phyloP scores from a whole-genome alignment of 2,329 filamentous ascomycete species.

The Fusarium floridanum region DNA sequence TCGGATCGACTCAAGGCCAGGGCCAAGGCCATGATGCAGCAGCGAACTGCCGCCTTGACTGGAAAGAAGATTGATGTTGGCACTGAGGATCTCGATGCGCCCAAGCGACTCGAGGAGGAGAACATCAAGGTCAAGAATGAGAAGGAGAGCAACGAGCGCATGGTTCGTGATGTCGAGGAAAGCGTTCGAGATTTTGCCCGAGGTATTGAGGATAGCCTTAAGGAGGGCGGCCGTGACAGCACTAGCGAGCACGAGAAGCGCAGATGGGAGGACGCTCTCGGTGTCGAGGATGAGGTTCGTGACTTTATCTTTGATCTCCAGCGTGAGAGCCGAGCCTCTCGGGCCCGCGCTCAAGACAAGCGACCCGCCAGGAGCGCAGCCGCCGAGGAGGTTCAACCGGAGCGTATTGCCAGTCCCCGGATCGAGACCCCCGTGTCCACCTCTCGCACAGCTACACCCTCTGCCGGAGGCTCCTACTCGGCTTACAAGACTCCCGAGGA shows the following conservation, averaged over 20 bases:
- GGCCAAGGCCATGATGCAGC: conserved; percentile 98
- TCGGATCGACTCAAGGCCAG: conserved; percentile 94
- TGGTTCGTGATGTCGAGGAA: conserved; percentile 97
- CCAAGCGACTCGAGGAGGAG: conserved; percentile 90
- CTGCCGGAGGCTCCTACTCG: conserved; percentile 77
- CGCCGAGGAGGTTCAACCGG: conserved; percentile 59
- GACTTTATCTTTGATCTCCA: conserved; percentile 99
- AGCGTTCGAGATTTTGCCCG: conserved; percentile 90
- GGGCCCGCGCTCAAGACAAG: conserved; percentile 72
- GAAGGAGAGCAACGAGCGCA: conserved; percentile 92
- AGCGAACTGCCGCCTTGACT: conserved; percentile 90
- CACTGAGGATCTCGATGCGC: conserved; percentile 81
- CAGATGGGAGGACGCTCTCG: conserved; percentile 95
- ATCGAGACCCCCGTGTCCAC: conserved; percentile 66
- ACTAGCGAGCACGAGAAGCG: conserved; percentile 90
- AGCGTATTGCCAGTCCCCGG: conserved; percentile 57
- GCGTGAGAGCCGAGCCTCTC: conserved; percentile 82
- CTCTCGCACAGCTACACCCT: conserved; percentile 63
- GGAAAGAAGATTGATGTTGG: conserved; percentile 80
- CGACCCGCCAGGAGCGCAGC: conserved; percentile 59
- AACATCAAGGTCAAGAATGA: conserved; percentile 84
- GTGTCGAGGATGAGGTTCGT: conserved; percentile 95
- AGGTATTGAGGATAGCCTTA: conserved; percentile 87
- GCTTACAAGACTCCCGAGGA: conserved; percentile 93
- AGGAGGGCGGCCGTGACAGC: conserved; percentile 81